Conservation (phyloP, 257 asterid species). For the Gynochthodes officinalis region DNA sequence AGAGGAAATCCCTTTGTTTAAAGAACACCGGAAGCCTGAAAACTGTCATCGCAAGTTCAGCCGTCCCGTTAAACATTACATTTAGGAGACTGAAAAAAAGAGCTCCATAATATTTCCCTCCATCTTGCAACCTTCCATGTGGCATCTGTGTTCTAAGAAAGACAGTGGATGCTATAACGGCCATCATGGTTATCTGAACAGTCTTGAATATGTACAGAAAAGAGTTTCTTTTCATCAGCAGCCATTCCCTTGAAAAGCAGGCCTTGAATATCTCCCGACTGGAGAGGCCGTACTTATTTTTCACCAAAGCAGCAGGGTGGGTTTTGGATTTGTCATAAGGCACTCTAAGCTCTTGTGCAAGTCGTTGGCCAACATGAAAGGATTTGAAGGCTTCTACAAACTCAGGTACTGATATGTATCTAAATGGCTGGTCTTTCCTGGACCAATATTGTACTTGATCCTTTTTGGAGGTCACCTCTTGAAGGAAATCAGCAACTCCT, state of each 20-base stretch:
- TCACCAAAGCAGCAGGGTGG: slow-evolving; percentile 95
- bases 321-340: slow-evolving; percentile 63
- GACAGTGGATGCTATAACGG: slow-evolving; percentile 75
- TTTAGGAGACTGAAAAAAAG: slow-evolving; percentile 75
- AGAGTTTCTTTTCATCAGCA: slow-evolving; percentile 73
- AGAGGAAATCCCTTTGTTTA: slow-evolving; percentile 78
- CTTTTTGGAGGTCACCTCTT: slow-evolving; percentile 87
- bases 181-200: slow-evolving; percentile 85
- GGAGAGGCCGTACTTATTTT: slow-evolving; percentile 76
- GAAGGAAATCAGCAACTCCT: slow-evolving; percentile 91
- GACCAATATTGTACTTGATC: slow-evolving; percentile 94
- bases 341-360: slow-evolving; percentile 54
- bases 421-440: slow-evolving; percentile 58
- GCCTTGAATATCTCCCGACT: slow-evolving; percentile 72
- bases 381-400: slow-evolving; percentile 64
- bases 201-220: slow-evolving; percentile 80
- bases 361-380: slow-evolving; percentile 67
- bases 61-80: slow-evolving; percentile 89
- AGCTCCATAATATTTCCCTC: slow-evolving; percentile 79
- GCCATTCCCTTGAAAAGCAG: slow-evolving; percentile 82
- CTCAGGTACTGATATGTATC: slow-evolving; percentile 57
- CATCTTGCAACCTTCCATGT: slow-evolving; percentile 58
- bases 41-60: slow-evolving; percentile 73
- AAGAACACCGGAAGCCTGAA: slow-evolving; percentile 85
- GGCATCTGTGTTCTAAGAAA: slow-evolving; percentile 87